Conservation (phyloP, 1,284 basidiomycete species). For the Ustilago sp. region DNA sequence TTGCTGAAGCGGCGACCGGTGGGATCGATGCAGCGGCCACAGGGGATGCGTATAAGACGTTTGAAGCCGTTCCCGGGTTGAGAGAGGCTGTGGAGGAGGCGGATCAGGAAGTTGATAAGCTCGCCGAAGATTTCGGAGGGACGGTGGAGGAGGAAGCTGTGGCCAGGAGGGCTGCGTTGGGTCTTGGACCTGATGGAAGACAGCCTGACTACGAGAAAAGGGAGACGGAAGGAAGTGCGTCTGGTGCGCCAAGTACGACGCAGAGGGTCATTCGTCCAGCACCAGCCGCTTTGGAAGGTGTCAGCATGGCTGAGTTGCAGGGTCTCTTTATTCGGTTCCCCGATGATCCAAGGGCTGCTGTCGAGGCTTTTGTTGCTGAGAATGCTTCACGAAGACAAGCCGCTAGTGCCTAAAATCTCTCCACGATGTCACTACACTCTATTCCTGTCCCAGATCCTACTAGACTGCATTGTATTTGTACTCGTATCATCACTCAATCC, state of each 20-base stretch:
- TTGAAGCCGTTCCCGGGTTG: slow-evolving; percentile 28
- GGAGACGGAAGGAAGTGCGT: background rate
- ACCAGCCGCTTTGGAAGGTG: slow-evolving; percentile 63
- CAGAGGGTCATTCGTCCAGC: slow-evolving; percentile 26
- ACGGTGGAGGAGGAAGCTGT: slow-evolving; percentile 44
- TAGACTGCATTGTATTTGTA: slow-evolving; percentile 15
- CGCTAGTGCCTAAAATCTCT: background rate
- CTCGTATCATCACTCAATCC: background rate
- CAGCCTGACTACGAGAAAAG: background rate
- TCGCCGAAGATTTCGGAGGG: slow-evolving; percentile 41
- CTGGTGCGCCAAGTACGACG: slow-evolving; percentile 5
- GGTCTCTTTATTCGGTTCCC: slow-evolving; percentile 68
- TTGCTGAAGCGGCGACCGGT: slow-evolving; percentile 19
- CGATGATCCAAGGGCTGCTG: slow-evolving; percentile 58
- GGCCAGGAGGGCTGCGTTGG: slow-evolving; percentile 31
- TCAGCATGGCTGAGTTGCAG: slow-evolving; percentile 69
- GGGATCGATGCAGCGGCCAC: slow-evolving; percentile 9
- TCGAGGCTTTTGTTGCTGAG: slow-evolving; percentile 51
- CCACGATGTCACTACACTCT: background rate
- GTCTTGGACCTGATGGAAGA: slow-evolving; percentile 45
- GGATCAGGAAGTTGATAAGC: slow-evolving; percentile 27
- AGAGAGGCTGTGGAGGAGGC: slow-evolving; percentile 28
- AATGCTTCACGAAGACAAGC: slow-evolving; percentile 18
- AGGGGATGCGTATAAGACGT: slow-evolving; percentile 20
- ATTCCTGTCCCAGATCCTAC: background rate